Base-by-base conservation (phyloP, 176 grass and related monocot genomes). In the Oryza glaberrima region DNA sequence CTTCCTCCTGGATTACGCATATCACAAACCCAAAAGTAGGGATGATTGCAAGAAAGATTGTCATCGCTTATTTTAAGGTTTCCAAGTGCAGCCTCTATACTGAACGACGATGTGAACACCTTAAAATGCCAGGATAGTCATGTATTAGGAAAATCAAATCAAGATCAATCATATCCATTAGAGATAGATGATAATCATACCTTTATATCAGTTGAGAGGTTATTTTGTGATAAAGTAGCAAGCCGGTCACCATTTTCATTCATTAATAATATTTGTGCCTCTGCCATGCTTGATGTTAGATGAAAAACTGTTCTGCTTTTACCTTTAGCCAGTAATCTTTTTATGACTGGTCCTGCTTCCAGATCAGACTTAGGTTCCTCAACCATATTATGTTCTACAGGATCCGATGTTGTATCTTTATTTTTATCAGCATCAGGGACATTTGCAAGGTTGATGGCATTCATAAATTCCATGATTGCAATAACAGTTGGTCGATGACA, bases 51-150 rank as follows among this genome's bases (percentile, higher is more conserved):
- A 76, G 43, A 45, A 74, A 98, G 93, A 85, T 83, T 98, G 75
- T 95, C 91, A 87, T 98, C 96, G 72, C 96, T 98, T 93, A 98
- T 95, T 86, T 98, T 98, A 86, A 98, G 89, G 77, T 98, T 98
- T 83, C 96, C 96, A 86, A 98, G 96, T 77, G 96, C 96, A 85
- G 96, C 96, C 82, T 98, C 95, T 93, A 98, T 92, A 81, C 85
- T 89, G 88, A 95, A 98, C 69, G 96, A 98, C 6, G 85, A 93
- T 61, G 93, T 90, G 73, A 92, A 93, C 76, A 98, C 96, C 96
- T 98, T 92, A 77, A 47, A 89, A 76, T 83, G 45, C 30, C 83
- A 61, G 79, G 78, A 77, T 83, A 77, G 67, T 72, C 76, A 54
- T 54, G 11, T 25, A 79, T 67, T 28, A 82, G 64, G 65, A 48